A percentile compares a stretch with the other conserved stretches of the same genome.
phyloP scores from a whole-genome alignment of 371 early-diverging fungal species.

The Mucor indicus region DNA sequence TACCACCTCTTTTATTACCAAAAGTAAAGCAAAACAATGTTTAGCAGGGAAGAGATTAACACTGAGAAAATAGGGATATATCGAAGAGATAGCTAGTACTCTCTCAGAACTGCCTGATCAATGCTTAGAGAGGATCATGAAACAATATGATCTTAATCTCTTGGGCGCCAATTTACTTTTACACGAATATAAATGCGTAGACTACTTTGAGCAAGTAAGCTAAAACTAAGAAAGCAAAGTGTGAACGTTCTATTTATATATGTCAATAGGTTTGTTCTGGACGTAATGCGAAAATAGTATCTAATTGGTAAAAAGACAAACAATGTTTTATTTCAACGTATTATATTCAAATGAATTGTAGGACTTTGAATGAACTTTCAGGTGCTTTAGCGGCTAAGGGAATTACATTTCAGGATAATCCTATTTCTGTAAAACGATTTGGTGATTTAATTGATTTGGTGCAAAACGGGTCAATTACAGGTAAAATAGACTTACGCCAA shows the following conservation, averaged over 20 bases:
- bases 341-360: slow-evolving; percentile 15
- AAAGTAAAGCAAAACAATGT: slow-evolving; percentile 18
- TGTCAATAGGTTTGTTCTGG: slow-evolving; percentile 34
- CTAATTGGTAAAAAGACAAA: slow-evolving; percentile 35
- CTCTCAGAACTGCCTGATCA: slow-evolving; percentile 78
- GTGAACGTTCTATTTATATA: neutral
- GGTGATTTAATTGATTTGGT: slow-evolving; percentile 67
- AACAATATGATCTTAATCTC: slow-evolving; percentile 55
- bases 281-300: slow-evolving; percentile 38
- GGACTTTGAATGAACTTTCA: slow-evolving; percentile 79
- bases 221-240: neutral
- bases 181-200: slow-evolving; percentile 69
- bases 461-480: slow-evolving; percentile 55
- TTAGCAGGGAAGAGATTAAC: neutral
- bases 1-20: slow-evolving; percentile 62
- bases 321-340: neutral
- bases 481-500: slow-evolving; percentile 14
- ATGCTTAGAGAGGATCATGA: slow-evolving; percentile 56
- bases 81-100: slow-evolving; percentile 34
- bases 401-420: slow-evolving; percentile 52
- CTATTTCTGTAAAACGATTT: slow-evolving; percentile 59
- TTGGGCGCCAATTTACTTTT: slow-evolving; percentile 64
- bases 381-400: slow-evolving; percentile 67
- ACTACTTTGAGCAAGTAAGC: slow-evolving; percentile 68
- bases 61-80: slow-evolving; percentile 35